Evolutionary conservation across 139 green algal genomes (phyloP), one percentile per base, ranked within the genome.

Genomic region (Chlamydomonas eustigma): DNA sequence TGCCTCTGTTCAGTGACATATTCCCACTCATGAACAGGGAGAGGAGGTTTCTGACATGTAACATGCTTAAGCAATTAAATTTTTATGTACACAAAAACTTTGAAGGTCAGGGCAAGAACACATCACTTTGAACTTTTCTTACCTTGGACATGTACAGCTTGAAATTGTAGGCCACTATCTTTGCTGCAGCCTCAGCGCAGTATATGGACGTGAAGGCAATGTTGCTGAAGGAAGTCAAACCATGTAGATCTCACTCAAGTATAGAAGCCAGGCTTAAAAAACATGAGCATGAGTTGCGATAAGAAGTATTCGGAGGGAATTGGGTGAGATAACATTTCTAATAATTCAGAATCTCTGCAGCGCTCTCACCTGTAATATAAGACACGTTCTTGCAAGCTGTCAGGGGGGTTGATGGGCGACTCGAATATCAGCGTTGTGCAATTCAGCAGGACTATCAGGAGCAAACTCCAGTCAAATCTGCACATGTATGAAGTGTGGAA

Each of bases 91-190:
- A n/a, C n/a, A n/a, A n/a, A n/a, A n/a, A n/a, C n/a, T n/a, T n/a
- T n/a, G n/a, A n/a, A n/a, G n/a, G n/a, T n/a, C n/a, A n/a, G n/a
- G n/a, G n/a, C n/a, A n/a, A n/a, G n/a, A n/a, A n/a, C n/a, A n/a
- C n/a, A n/a, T n/a, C n/a, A n/a, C n/a, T n/a, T n/a, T n/a, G n/a
- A n/a, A 87, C 83, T 74, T 92, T 93, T 35, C 76, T 86, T 64
- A 86, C 58, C 25, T 76, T 73, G 24, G 75, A 58, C n/a, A 93
- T 84, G 85, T 95, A 95, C 12, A 58, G n/a, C 1, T 64, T 44
- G 32, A 92, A 91, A 28, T 66, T 79, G 75, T 90, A 92, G 5
- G 89, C 89, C 3, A 92, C 66, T 2, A 93, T 76, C 84, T 96
- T 96, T 44, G 92, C 50, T 0, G 87, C 0, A 31, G 81, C 73